Percentiles rank a stretch among this genome's conserved stretches.
Conservation (phyloP, 768 basidiomycete genomes). For the Rhodotorula graminis region DNA sequence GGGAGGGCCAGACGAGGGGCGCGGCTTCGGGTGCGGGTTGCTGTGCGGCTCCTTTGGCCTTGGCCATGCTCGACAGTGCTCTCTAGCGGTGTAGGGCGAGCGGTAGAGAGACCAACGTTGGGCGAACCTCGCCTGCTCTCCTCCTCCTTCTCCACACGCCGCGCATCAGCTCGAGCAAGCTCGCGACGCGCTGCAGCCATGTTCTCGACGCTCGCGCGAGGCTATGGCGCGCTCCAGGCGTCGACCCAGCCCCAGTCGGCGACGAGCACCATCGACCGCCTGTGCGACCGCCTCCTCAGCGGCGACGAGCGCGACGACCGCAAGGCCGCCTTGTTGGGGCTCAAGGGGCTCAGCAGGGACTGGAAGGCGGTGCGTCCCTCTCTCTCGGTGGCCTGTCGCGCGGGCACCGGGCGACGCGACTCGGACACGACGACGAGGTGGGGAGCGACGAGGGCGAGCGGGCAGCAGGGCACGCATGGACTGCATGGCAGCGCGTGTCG, state of each 20-base stretch:
- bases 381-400: background rate
- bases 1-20: constrained; percentile 16
- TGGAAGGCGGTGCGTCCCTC: constrained; percentile 59
- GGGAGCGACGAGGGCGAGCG: background rate
- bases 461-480: too few relatives aligned
- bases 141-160: background rate
- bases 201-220: constrained; percentile 28
- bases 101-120: background rate
- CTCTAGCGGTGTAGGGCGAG: background rate
- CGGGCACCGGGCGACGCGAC: background rate
- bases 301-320: constrained; percentile 83
- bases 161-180: background rate
- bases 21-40: background rate
- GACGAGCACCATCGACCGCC: constrained; percentile 64
- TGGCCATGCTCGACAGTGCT: background rate
- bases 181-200: background rate
- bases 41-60: background rate
- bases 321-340: constrained; percentile 81
- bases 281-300: constrained; percentile 86
- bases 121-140: too few relatives aligned
- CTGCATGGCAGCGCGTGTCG: too few relatives aligned
- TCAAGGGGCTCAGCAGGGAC: constrained; percentile 88
- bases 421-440: background rate
- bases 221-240: constrained; percentile 21
- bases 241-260: constrained; percentile 1